Evolutionary conservation across 192 early-diverging fungal genomes (phyloP).

Genomic region (Linnemannia elongata): DNA sequence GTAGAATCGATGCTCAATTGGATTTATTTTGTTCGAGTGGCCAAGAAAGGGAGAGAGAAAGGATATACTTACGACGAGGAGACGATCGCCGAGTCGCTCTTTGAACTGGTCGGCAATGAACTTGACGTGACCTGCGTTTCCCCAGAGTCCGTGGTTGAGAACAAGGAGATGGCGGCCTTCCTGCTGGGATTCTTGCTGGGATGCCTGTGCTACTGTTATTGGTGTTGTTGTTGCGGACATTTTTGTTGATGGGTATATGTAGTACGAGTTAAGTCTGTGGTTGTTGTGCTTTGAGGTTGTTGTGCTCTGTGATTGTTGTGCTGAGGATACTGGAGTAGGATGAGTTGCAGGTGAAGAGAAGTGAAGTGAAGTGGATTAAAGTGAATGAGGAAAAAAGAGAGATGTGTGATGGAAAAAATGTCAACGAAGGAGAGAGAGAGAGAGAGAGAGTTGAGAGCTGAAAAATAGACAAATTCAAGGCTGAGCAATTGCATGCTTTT

Average conservation of each 20-base stretch:
- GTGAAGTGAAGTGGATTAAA: no score
- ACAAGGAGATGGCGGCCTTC: constrained; percentile 68
- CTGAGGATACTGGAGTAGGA: neutral
- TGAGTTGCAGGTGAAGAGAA: neutral
- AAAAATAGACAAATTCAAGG: neutral
- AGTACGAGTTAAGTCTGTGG: neutral
- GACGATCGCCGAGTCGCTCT: constrained; percentile 26
- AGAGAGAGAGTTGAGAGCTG: neutral
- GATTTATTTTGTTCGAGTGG: neutral
- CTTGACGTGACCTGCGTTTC: constrained; percentile 64
- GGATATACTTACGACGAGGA: constrained; percentile 22
- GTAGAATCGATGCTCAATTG: neutral
- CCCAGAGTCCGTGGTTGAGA: constrained; percentile 76
- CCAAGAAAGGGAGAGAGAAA: neutral
- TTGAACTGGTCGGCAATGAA: constrained; percentile 60
- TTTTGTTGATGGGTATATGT: neutral
- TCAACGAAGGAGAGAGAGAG: neutral
- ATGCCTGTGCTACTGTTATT: neutral
- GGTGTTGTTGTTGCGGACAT: neutral
- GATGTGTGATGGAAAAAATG: neutral
- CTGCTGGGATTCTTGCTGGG: constrained; percentile 18
- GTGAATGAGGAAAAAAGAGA: neutral
- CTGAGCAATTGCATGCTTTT: neutral
- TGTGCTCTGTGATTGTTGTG: neutral
- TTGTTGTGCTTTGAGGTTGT: neutral